Conservation (phyloP, 2,329 filamentous ascomycete species). For the Clarireedia sp. region DNA sequence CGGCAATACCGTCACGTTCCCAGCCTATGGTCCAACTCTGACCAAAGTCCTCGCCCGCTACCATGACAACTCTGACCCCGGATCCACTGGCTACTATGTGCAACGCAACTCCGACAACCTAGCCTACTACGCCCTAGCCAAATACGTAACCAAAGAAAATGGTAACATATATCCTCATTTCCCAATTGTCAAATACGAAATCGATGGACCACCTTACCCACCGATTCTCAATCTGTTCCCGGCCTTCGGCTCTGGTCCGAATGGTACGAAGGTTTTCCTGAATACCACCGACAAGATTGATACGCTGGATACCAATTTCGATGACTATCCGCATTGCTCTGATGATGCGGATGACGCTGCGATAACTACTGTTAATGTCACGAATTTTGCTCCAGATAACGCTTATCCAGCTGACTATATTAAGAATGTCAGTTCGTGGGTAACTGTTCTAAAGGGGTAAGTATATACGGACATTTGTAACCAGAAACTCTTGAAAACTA, state of each 20-base stretch:
- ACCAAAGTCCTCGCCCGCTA: neutral
- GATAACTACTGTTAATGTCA: neutral
- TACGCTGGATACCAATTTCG: neutral
- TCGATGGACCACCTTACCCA: neutral
- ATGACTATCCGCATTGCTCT: neutral
- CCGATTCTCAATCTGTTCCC: neutral
- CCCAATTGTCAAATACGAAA: neutral
- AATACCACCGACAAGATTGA: neutral
- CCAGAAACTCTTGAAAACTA: too few species aligned
- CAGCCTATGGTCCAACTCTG: neutral
- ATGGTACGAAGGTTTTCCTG: neutral
- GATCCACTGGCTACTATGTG: neutral
- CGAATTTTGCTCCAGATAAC: neutral
- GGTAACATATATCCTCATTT: neutral
- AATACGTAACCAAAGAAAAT: neutral
- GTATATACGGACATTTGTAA: too few species aligned
- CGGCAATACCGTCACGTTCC: too few species aligned
- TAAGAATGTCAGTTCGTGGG: neutral
- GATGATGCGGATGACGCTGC: neutral
- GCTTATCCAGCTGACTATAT: neutral
- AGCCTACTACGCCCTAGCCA: neutral
- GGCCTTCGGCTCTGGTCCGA: neutral
- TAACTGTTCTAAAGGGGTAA: neutral
- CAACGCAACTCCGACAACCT: neutral
- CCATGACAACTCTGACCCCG: neutral